Conservation (phyloP, 306 rosid genomes). For the Cucurbita ficifolia region DNA sequence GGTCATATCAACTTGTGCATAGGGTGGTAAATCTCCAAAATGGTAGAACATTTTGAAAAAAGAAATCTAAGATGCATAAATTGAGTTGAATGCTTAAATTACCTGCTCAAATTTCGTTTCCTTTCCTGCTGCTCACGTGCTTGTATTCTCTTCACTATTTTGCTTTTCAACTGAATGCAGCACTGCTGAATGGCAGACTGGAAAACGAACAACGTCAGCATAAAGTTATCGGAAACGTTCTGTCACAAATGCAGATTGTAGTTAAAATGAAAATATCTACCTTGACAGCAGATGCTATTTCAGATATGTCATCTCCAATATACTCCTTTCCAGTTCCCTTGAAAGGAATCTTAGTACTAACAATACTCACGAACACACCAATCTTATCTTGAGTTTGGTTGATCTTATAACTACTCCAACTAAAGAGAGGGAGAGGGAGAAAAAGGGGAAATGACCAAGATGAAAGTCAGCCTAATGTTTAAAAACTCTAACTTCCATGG, state of each 20-base stretch:
- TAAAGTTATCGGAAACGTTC: not conserved
- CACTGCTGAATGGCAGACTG: conserved; percentile 96
- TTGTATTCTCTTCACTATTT: conserved; percentile 81
- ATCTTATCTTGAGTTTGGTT: conserved; percentile 88
- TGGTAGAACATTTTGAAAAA: not conserved
- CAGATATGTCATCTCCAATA: conserved; percentile 92
- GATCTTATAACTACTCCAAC: conserved; percentile 91
- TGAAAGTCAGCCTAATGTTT: not conserved
- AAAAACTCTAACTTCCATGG: not conserved
- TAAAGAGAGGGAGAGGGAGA: conserved; percentile 2
- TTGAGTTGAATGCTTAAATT: conserved; percentile 4
- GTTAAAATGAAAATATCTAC: conserved; percentile 23
- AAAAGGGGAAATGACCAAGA: not conserved
- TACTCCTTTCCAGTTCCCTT: conserved; percentile 98
- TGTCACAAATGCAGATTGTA: not conserved
- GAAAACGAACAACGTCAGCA: conserved; percentile 17
- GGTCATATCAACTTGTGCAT: not conserved
- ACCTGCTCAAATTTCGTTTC: conserved; percentile 82
- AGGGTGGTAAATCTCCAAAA: not conserved
- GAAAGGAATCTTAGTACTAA: conserved; percentile 95
- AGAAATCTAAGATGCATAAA: not conserved
- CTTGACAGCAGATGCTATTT: conserved; percentile 92
- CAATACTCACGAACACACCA: conserved; percentile 86
- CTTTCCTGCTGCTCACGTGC: conserved; percentile 99
- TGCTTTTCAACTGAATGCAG: conserved; percentile 80